Evolutionary conservation across 306 rosid species (phyloP), one percentile per base, ranked within the genome.

Genomic region (Inga laurina): DNA sequence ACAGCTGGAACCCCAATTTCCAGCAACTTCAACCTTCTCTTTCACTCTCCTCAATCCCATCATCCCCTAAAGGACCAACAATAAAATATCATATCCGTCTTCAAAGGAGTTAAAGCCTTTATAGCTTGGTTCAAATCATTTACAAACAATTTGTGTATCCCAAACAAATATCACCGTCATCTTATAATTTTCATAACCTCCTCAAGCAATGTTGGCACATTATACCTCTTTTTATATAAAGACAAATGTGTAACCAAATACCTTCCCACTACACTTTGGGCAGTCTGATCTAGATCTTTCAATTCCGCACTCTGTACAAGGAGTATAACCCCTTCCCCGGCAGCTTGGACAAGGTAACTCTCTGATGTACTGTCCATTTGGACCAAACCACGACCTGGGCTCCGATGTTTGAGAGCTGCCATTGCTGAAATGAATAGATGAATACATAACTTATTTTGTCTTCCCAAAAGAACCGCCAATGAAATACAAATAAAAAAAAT

Each of bases 311-410:
- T 90, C 93, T 18, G 94, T 83, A 84, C 98, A 95, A n/a, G 97
- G 95, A 52, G 97, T 87, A 82, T 95, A 95, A 21, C 99, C 99
- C 85, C 99, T 90, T 15, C 96, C 99, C 77, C 99, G 90, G 84
- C 98, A 95, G 90, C 94, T 93, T 9, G 98, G 98, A 84, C 99
- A 95, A 27, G 99, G 99, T 39, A 95, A 85, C 88, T 95, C 99
- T 81, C 86, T 92, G 66, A 95, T 95, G 82, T 95, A 95, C 90
- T 88, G 96, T 57, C 98, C 99, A 74, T 75, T 93, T 78, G 98
- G 98, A 79, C 98, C 99, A 82, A 93, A 87, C 98, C 99, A 95
- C 4, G 98, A 92, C 83, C 91, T 87, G 35, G 91, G 91, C 71
- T 91, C 90, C 43, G 88, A 86, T 14, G 81, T 34, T 52, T 83